Conservation (phyloP, 352 stramenopile genomes). For the Globisporangium acanthophoron region DNA sequence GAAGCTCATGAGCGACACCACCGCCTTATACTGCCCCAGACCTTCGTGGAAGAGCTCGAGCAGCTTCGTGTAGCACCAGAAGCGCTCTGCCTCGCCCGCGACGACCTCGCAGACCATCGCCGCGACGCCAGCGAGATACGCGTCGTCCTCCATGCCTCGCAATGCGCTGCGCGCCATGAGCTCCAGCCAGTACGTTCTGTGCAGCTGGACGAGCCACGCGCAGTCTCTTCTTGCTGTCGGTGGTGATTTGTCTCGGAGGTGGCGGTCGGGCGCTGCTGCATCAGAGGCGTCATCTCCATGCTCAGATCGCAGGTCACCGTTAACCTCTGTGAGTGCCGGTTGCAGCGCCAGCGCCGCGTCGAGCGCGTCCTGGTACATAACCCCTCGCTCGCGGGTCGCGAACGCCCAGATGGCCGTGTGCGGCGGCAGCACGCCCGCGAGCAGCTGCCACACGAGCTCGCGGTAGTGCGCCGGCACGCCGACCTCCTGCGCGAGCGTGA, state of each 20-base stretch:
- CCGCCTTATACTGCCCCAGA: conserved; percentile 36
- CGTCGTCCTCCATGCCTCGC: conserved; percentile 33
- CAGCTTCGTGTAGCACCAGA: conserved; percentile 66
- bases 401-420: conserved; percentile 64
- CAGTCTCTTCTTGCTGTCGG: conserved; percentile 1
- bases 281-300: neutral
- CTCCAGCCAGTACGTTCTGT: conserved; percentile 38
- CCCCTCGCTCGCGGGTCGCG: conserved; percentile 33
- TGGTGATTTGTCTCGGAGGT: neutral
- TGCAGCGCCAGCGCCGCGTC: conserved; percentile 45
- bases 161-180: conserved; percentile 25
- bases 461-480: conserved; percentile 54
- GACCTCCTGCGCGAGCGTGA: conserved; percentile 72
- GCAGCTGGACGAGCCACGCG: conserved; percentile 26
- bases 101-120: conserved; percentile 38
- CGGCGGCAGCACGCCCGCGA: conserved; percentile 45
- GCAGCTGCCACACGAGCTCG: conserved; percentile 50
- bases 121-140: conserved; percentile 30
- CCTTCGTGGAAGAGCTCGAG: conserved; percentile 55
- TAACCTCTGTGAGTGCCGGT: neutral
- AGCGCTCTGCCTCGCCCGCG: conserved; percentile 37
- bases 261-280: neutral
- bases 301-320: neutral
- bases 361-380: conserved; percentile 67
- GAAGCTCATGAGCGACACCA: conserved; percentile 27